Evolutionary conservation across 208 protist genomes (phyloP).

Genomic region (Balamuthia mandrillaris): DNA sequence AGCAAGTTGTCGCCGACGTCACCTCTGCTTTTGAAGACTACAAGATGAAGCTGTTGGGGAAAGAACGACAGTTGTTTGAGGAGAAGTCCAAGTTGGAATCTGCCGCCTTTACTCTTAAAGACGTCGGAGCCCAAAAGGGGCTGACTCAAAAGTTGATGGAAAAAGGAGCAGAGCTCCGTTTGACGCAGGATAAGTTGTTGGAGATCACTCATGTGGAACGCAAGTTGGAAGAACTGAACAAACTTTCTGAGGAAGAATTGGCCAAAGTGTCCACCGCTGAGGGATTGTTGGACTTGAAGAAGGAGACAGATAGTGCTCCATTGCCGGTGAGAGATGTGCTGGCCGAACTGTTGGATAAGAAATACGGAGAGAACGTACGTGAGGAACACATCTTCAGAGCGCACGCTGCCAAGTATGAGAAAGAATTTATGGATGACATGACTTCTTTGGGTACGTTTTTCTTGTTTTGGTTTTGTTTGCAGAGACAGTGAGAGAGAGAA

Average conservation of each 20-base stretch:
- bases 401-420: slow-evolving; percentile 83
- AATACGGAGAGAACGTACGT: slow-evolving; percentile 67
- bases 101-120: no score
- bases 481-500: no score
- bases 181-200: not conserved
- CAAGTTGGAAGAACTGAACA: not conserved
- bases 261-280: no score
- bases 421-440: slow-evolving; percentile 89
- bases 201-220: not conserved
- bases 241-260: no score
- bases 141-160: no score
- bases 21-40: slow-evolving; percentile 55
- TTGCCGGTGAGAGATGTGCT: slow-evolving; percentile 71
- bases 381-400: slow-evolving; percentile 79
- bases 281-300: no score
- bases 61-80: slow-evolving; percentile 74
- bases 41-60: slow-evolving; percentile 72
- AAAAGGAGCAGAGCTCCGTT: no score
- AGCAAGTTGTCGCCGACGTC: slow-evolving; percentile 46
- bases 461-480: no score
- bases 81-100: slow-evolving; percentile 75
- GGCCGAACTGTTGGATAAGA: slow-evolving; percentile 79
- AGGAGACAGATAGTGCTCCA: no score
- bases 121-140: no score
- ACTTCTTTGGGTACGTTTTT: slow-evolving; percentile 77